Evolutionary conservation across 352 stramenopile species (phyloP).

Genomic region (Aphanomyces cochlioides): DNA sequence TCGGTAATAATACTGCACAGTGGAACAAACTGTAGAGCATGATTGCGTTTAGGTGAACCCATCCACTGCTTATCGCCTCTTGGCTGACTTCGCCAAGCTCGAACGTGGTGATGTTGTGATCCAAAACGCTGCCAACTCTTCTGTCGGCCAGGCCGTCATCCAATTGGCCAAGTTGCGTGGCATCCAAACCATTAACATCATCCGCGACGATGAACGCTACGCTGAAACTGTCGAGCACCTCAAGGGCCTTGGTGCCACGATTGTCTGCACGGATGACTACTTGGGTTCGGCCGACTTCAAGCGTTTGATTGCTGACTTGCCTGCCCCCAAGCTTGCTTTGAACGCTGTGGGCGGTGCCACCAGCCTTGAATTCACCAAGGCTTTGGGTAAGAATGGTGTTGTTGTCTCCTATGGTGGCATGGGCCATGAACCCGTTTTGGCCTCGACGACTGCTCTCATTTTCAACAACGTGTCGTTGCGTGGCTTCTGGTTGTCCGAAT

Average conservation of each 20-base stretch:
- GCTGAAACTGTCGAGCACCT: conserved; percentile 68
- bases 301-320: conserved; percentile 74
- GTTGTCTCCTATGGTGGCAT: conserved; percentile 81
- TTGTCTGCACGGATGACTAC: conserved; percentile 75
- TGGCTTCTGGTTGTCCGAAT: conserved; percentile 84
- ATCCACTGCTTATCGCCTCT: conserved; percentile 78
- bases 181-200: conserved; percentile 89
- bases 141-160: conserved; percentile 84
- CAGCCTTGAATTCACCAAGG: conserved; percentile 62
- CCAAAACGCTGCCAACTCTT: conserved; percentile 87
- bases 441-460: conserved; percentile 70
- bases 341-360: conserved; percentile 77
- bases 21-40: background rate
- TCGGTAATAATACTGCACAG: conserved; percentile 29
- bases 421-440: conserved; percentile 63
- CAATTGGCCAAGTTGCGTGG: conserved; percentile 82
- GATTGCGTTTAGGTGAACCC: conserved; percentile 51
- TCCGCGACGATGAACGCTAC: conserved; percentile 80
- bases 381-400: conserved; percentile 66
- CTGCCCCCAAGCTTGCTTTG: conserved; percentile 77
- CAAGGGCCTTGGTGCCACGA: conserved; percentile 69
- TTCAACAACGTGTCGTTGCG: conserved; percentile 87
- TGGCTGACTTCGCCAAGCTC: conserved; percentile 80
- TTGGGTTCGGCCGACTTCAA: conserved; percentile 77
- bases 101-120: conserved; percentile 81